A percentile compares a stretch with the other conserved stretches of the same genome.
Evolutionary conservation across 352 stramenopile species (phyloP).

Genomic region (Globisporangium apiculatum): DNA sequence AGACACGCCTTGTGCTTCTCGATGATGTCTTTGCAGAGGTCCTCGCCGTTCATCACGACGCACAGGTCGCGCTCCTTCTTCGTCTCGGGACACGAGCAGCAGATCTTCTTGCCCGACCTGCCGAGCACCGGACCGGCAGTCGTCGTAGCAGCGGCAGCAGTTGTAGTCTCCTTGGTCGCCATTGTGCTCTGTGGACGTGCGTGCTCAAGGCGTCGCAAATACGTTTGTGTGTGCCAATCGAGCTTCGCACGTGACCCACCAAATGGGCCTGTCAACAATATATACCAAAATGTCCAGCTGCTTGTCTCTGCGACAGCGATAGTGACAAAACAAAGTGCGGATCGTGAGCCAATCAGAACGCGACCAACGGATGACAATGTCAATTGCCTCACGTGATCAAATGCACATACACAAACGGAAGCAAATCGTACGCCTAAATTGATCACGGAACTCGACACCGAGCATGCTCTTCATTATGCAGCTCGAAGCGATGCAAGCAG

Average conservation of each 20-base stretch:
- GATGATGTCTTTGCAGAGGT: slow-evolving; percentile 93
- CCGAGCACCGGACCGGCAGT: slow-evolving; percentile 45
- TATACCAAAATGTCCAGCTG: background rate
- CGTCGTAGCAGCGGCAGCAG: slow-evolving; percentile 10
- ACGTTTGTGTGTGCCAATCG: background rate
- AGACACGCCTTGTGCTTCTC: slow-evolving; percentile 97
- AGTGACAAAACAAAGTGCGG: background rate
- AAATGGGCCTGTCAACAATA: background rate
- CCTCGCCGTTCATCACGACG: slow-evolving; percentile 88
- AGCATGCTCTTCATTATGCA: too few relatives aligned
- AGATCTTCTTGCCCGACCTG: slow-evolving; percentile 98
- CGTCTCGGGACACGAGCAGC: slow-evolving; percentile 96
- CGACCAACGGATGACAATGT: too few relatives aligned
- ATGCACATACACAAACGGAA: background rate
- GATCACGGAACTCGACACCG: too few relatives aligned
- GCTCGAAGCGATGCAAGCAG: too few relatives aligned
- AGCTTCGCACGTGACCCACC: too few relatives aligned
- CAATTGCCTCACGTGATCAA: too few relatives aligned
- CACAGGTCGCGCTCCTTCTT: slow-evolving; percentile 92
- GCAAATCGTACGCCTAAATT: too few relatives aligned
- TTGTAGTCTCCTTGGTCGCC: slow-evolving; percentile 35
- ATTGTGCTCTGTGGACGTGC: slow-evolving; percentile 16
- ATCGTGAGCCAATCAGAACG: background rate
- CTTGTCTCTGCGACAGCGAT: background rate
- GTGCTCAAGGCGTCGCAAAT: background rate